Evolutionary conservation across 2,329 filamentous ascomycete species (phyloP), one percentile per base, ranked within the genome.

Genomic region (Nemania sp.): DNA sequence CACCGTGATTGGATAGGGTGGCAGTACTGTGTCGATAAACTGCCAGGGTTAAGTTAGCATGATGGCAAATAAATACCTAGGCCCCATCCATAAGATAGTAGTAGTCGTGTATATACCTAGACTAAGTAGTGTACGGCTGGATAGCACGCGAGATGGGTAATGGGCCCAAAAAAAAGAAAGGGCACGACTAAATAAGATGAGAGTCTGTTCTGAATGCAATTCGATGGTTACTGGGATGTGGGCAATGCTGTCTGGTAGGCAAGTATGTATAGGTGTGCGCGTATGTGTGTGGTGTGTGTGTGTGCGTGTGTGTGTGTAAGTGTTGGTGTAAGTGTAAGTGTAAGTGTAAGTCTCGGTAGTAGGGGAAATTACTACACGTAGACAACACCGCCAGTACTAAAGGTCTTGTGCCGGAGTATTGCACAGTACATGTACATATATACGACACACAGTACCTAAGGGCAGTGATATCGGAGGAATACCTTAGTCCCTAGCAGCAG

Each of bases 31-130:
- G 40, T 37, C 45, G 49, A 57, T 46, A 61, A 63, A 64, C 56
- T 67, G 66, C 67, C 68, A 65, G 65, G 65, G 66, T 68, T 42
- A 63, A 65, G 64, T 54, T 50, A 48, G 59, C 49, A 66, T 62
- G 62, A 65, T 67, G 64, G 65, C 64, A 52, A 66, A 64, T 47
- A 29, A 52, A 45, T 29, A 29, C 25, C 25, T 29, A 29, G 7
- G 25, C 52, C 63, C 60, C 53, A 63, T 57, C 20, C 54, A 58
- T 55, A 53, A 65, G 54, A 56, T 66, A 65, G 63, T 54, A 49
- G 45, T 17, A n/a, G n/a, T n/a, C n/a, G n/a, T n/a, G n/a, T n/a
- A 39, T 50, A 37, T 43, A 37, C 25, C 17, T 43, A 15, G 10
- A 43, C 40, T 11, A 43, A 35, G 34, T 40, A 32, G 46, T 40